Conservation (phyloP, 768 basidiomycete species). For the Kockovaella imperatae region DNA sequence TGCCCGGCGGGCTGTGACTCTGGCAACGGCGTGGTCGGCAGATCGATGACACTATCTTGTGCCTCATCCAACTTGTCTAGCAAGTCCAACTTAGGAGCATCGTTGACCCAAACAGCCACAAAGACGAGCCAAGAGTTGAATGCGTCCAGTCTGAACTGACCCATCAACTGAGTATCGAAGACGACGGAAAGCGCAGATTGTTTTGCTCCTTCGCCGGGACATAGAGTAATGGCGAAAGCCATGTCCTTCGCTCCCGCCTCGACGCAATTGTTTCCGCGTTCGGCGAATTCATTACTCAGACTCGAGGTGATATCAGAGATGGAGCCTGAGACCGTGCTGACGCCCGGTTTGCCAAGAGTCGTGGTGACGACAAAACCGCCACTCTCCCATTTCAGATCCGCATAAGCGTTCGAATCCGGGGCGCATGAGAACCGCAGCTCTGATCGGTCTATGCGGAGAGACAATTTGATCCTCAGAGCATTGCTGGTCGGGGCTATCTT, state of each 20-base stretch:
- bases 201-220: slow-evolving; percentile 45
- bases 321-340: slow-evolving; percentile 59
- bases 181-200: slow-evolving; percentile 61
- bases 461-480: slow-evolving; percentile 66
- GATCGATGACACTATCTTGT: not conserved
- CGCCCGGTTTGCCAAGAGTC: slow-evolving; percentile 61
- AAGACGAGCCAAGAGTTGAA: slow-evolving; percentile 80
- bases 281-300: slow-evolving; percentile 56
- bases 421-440: slow-evolving; percentile 76
- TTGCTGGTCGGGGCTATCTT: slow-evolving; percentile 40
- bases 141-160: slow-evolving; percentile 70
- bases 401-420: slow-evolving; percentile 86
- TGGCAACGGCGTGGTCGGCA: slow-evolving; percentile 13
- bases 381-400: slow-evolving; percentile 83
- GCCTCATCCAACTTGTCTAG: slow-evolving; percentile 20
- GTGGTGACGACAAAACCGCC: slow-evolving; percentile 80
- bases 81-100: slow-evolving; percentile 27
- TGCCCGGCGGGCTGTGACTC: not conserved
- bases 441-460: slow-evolving; percentile 84
- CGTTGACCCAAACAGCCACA: slow-evolving; percentile 47
- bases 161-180: slow-evolving; percentile 76
- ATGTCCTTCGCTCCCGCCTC: slow-evolving; percentile 65
- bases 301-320: slow-evolving; percentile 74
- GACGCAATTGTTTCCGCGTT: slow-evolving; percentile 47
- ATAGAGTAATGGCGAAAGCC: slow-evolving; percentile 62